phyloP scores from a whole-genome alignment of 306 rosid species.

The Ziziphus jujuba region DNA sequence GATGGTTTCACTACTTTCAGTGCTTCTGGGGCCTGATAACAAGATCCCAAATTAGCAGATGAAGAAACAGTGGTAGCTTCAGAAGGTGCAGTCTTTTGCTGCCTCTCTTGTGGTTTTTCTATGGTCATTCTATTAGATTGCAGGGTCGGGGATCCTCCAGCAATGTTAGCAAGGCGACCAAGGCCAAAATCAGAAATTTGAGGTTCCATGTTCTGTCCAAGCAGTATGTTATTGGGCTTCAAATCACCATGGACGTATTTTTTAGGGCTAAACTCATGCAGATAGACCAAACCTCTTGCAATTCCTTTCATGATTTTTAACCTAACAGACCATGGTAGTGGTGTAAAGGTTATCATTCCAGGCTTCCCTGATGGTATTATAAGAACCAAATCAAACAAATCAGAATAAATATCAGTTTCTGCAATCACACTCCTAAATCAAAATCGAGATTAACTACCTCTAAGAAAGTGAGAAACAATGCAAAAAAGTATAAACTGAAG shows the following conservation, averaged over 20 bases:
- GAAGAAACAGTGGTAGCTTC: slow-evolving; percentile 41
- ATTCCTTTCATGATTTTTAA: slow-evolving; percentile 76
- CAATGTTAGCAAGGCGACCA: slow-evolving; percentile 89
- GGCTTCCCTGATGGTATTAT: slow-evolving; percentile 57
- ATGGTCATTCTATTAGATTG: slow-evolving; percentile 61
- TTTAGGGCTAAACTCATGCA: slow-evolving; percentile 93
- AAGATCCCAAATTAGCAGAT: slow-evolving; percentile 44
- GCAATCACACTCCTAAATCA: slow-evolving; percentile 1
- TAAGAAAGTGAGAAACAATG: not conserved
- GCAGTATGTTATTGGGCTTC: slow-evolving; percentile 79
- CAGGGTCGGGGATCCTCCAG: slow-evolving; percentile 80
- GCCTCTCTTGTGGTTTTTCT: slow-evolving; percentile 65
- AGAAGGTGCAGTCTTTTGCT: slow-evolving; percentile 50
- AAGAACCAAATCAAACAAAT: slow-evolving; percentile 34
- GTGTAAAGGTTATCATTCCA: slow-evolving; percentile 57
- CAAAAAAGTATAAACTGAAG: not conserved
- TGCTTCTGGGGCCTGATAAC: slow-evolving; percentile 90
- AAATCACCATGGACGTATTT: slow-evolving; percentile 95
- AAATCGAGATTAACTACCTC: not conserved
- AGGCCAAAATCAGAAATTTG: slow-evolving; percentile 89
- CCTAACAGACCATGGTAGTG: slow-evolving; percentile 66
- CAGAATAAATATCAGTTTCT: slow-evolving; percentile 13
- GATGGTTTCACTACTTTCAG: slow-evolving; percentile 88
- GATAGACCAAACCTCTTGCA: slow-evolving; percentile 80
- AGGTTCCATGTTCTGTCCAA: slow-evolving; percentile 80